These are phyloP conservation scores for Penicillium subrubescens DNA, from an alignment of 495 filamentous ascomycete species.

Conservation along the genomic window DNA sequence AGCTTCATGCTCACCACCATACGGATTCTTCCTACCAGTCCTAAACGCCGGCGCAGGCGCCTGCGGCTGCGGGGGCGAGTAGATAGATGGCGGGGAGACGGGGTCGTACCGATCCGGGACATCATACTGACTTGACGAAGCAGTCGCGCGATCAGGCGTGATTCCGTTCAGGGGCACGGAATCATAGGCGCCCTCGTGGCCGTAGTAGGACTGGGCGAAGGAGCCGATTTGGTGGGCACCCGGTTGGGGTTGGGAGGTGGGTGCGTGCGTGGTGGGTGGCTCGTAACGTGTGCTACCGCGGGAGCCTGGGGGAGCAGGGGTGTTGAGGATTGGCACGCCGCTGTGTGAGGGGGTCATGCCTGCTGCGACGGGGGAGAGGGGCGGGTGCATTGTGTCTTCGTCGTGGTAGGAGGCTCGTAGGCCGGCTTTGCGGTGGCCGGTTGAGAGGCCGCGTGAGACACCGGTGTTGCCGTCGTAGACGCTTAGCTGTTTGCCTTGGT, in stretches of 20 bases:
- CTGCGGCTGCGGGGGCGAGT: conserved; percentile 21
- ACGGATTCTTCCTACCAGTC: conserved; percentile 3
- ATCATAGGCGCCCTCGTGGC: conserved; percentile 20
- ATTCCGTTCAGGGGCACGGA: conserved; percentile 12
- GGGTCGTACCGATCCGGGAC: conserved; percentile 26
- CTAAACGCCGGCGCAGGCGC: background rate
- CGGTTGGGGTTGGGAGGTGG: conserved; percentile 1
- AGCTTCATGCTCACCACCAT: conserved; percentile 17
- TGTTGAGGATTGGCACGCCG: conserved; percentile 27
- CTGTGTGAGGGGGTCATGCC: conserved; percentile 31
- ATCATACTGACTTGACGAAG: conserved; percentile 18
- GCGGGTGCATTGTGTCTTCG: conserved; percentile 10
- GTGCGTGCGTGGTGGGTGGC: conserved; percentile 12
- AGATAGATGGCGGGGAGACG: conserved; percentile 25
- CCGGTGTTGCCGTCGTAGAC: conserved; percentile 25
- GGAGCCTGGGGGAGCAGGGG: conserved; percentile 27
- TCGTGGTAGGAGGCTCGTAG: conserved; percentile 20
- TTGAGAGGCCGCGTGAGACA: conserved; percentile 42
- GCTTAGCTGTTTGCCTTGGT: conserved; percentile 26
- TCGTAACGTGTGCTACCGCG: conserved; percentile 30
- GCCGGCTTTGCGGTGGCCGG: conserved; percentile 44
- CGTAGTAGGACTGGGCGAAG: conserved; percentile 14
- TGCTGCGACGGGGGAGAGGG: conserved; percentile 23
- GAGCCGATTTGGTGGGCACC: conserved; percentile 9
- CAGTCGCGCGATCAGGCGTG: conserved; percentile 15